Conservation (phyloP, 2,329 filamentous ascomycete genomes). For the Mycosphaerella arachidis region DNA sequence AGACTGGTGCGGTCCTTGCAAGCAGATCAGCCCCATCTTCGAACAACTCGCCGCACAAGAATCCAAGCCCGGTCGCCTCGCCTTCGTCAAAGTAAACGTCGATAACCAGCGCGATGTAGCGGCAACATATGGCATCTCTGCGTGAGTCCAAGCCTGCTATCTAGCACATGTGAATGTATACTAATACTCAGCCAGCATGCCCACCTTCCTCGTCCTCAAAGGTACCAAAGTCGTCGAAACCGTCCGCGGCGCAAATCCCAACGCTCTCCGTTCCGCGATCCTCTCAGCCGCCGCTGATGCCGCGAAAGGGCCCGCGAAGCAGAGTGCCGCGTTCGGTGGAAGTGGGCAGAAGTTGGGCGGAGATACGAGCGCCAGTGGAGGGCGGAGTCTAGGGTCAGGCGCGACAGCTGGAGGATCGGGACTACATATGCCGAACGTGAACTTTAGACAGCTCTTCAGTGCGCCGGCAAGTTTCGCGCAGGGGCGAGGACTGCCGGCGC, state of each 20-base stretch:
- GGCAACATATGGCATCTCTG: slow-evolving; percentile 46
- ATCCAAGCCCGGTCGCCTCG: slow-evolving; percentile 42
- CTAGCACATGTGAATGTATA: not conserved
- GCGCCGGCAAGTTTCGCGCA: slow-evolving; percentile 30
- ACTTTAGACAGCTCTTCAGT: slow-evolving; percentile 23
- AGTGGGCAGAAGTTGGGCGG: slow-evolving; percentile 42
- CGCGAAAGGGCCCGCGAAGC: slow-evolving; percentile 35
- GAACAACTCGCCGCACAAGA: slow-evolving; percentile 50
- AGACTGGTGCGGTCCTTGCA: slow-evolving; percentile 55
- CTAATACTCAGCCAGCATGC: slow-evolving; percentile 34
- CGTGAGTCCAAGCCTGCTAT: slow-evolving; percentile 25
- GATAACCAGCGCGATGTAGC: slow-evolving; percentile 50
- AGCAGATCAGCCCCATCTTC: slow-evolving; percentile 50
- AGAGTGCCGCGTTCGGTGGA: slow-evolving; percentile 35
- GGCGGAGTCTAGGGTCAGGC: not conserved
- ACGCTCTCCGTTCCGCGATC: slow-evolving; percentile 45
- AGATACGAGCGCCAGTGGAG: not conserved
- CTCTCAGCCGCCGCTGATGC: slow-evolving; percentile 42
- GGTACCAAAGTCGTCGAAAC: slow-evolving; percentile 42
- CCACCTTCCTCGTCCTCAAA: slow-evolving; percentile 48
- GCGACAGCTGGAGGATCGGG: slow-evolving; percentile 1
- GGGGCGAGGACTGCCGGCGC: slow-evolving; percentile 35
- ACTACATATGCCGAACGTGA: slow-evolving; percentile 15
- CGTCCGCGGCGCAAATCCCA: slow-evolving; percentile 46
- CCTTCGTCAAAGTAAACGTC: slow-evolving; percentile 54